Conservation (phyloP, 208 protist genomes). For the Trypanosoma congolense region DNA sequence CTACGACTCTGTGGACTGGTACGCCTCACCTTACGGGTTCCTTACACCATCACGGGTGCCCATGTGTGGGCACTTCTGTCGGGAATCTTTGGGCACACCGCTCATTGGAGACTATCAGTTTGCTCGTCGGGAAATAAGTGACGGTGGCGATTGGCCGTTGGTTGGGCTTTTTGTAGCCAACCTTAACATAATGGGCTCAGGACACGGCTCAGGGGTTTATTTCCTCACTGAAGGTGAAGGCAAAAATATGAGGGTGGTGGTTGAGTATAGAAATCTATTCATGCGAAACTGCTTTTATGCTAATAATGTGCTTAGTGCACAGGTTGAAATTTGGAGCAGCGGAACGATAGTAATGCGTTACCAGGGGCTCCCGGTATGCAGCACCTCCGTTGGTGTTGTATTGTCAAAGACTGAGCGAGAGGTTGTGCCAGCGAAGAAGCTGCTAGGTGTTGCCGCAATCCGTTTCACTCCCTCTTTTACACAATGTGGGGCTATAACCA, state of each 20-base stretch:
- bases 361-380: constrained; percentile 17
- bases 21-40: constrained; percentile 31
- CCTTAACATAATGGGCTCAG: constrained; percentile 4
- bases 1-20: constrained; percentile 17
- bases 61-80: constrained; percentile 31
- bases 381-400: constrained; percentile 15
- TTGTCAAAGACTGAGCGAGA: constrained; percentile 9
- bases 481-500: not conserved
- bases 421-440: not conserved
- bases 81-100: constrained; percentile 2
- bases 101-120: constrained; percentile 25
- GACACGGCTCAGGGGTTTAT: not conserved
- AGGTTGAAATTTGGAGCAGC: constrained; percentile 34
- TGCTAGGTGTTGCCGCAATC: constrained; percentile 4
- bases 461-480: constrained; percentile 11
- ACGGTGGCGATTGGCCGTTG: constrained; percentile 39
- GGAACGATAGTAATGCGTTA: constrained; percentile 49
- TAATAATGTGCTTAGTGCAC: constrained; percentile 30
- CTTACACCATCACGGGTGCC: constrained; percentile 28
- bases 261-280: constrained; percentile 21
- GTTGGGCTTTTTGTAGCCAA: constrained; percentile 25
- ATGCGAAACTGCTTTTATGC: not conserved
- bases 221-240: not conserved
- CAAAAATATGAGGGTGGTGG: constrained; percentile 1
- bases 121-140: constrained; percentile 3